Conservation (phyloP, 2,329 filamentous ascomycete genomes). For the Sphaerostilbella broomeana region DNA sequence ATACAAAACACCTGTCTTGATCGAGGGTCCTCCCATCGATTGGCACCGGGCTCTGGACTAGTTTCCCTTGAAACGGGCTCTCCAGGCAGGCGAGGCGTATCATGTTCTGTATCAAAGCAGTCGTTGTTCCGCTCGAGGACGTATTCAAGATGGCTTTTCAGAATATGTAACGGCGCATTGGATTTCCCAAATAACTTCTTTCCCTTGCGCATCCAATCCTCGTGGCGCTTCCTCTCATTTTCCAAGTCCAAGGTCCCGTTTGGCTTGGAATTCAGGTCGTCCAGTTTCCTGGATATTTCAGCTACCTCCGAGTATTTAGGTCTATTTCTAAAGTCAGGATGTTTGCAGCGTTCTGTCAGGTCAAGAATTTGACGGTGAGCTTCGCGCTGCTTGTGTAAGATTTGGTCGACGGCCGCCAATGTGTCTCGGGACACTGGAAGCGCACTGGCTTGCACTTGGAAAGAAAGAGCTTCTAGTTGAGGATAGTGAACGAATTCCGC, state of each 20-base stretch:
- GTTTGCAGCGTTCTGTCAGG: constrained; percentile 69
- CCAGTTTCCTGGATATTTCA: constrained; percentile 78
- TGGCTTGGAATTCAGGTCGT: constrained; percentile 88
- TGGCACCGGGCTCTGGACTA: constrained; percentile 45
- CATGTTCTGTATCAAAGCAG: constrained; percentile 80
- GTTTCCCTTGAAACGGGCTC: constrained; percentile 87
- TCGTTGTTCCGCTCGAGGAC: constrained; percentile 82
- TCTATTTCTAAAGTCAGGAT: constrained; percentile 67
- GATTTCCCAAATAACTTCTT: constrained; percentile 98
- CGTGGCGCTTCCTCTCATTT: constrained; percentile 87
- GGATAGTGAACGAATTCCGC: constrained; percentile 89
- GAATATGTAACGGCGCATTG: constrained; percentile 91
- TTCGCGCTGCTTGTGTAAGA: constrained; percentile 91
- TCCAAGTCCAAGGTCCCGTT: constrained; percentile 87
- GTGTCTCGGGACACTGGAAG: constrained; percentile 81
- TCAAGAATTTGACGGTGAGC: constrained; percentile 83
- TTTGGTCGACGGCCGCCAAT: constrained; percentile 75
- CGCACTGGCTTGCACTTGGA: constrained; percentile 62
- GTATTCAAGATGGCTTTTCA: constrained; percentile 90
- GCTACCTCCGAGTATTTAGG: constrained; percentile 87
- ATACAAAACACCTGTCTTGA: constrained; percentile 89
- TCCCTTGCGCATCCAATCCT: constrained; percentile 98
- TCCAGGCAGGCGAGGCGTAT: constrained; percentile 82
- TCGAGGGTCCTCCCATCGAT: constrained; percentile 54
- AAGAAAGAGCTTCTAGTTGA: constrained; percentile 84